A percentile compares a stretch with the other conserved stretches of the same genome.
These are phyloP conservation scores for Cubamyces lactineus DNA, from an alignment of 768 basidiomycete genomes.

Conservation along the genomic window DNA sequence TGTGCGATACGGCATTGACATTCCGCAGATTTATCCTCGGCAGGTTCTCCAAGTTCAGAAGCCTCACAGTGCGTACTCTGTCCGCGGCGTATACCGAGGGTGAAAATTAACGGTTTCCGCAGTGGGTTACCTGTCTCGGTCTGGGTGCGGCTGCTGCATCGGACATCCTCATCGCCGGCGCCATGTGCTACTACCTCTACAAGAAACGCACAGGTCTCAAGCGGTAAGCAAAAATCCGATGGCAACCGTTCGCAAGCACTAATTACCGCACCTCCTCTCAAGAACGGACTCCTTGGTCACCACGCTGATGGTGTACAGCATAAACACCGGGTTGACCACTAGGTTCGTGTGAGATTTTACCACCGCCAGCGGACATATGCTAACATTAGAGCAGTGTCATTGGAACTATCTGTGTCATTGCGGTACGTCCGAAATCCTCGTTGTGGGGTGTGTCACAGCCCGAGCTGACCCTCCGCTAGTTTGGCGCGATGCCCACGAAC, in stretches of 20 bases:
- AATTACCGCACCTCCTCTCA: neutral
- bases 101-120: neutral
- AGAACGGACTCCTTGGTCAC: conserved; percentile 35
- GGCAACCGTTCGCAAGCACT: neutral
- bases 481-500: conserved; percentile 44
- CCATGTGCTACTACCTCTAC: conserved; percentile 53
- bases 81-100: neutral
- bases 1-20: neutral
- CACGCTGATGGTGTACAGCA: conserved; percentile 31
- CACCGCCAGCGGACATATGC: neutral
- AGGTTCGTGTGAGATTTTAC: conserved; percentile 17
- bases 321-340: conserved; percentile 33
- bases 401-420: conserved; percentile 20
- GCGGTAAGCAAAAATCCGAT: conserved; percentile 33
- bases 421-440: conserved; percentile 5
- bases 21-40: conserved; percentile 33
- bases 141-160: conserved; percentile 50
- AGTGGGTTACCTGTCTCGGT: conserved; percentile 56
- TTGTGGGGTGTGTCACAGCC: neutral
- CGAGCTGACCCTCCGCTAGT: conserved; percentile 11
- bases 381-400: conserved; percentile 21
- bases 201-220: conserved; percentile 50
- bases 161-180: conserved; percentile 51
- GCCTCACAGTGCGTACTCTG: conserved; percentile 37
- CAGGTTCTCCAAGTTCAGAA: conserved; percentile 38